A percentile compares a stretch with the other conserved stretches of the same genome.
Conservation (phyloP, 345 rosid genomes). For the Eucalyptus sideroxylon region DNA sequence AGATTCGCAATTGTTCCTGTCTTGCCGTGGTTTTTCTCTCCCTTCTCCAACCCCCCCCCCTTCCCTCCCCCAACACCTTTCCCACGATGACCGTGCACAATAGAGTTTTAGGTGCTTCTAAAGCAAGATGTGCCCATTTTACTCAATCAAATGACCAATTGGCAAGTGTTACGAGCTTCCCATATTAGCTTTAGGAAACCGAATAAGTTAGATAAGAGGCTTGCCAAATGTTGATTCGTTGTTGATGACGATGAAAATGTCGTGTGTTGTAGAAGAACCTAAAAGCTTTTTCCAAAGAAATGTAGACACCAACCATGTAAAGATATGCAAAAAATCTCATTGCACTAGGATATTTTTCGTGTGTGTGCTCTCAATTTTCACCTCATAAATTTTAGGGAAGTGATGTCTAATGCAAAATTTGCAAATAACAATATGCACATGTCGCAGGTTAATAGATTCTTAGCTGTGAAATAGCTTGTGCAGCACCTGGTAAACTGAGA, state of each 20-base stretch:
- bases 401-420: not conserved
- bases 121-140: not conserved
- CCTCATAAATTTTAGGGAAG: not conserved
- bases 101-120: not conserved
- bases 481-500: too few species aligned
- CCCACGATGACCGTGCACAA: not conserved
- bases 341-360: not conserved
- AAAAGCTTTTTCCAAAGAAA: not conserved
- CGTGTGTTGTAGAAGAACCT: not conserved
- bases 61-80: not conserved
- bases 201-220: not conserved
- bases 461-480: too few species aligned
- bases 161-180: not conserved
- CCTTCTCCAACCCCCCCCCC: not conserved
- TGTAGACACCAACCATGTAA: not conserved
- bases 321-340: not conserved
- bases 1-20: not conserved
- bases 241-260: not conserved
- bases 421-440: not conserved
- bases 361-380: not conserved
- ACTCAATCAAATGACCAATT: not conserved
- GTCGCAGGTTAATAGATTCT: too few species aligned
- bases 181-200: not conserved
- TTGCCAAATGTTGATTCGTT: not conserved
- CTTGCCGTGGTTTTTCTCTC: not conserved